Evolutionary conservation across 345 rosid species (phyloP).

Genomic region (Salix viminalis): DNA sequence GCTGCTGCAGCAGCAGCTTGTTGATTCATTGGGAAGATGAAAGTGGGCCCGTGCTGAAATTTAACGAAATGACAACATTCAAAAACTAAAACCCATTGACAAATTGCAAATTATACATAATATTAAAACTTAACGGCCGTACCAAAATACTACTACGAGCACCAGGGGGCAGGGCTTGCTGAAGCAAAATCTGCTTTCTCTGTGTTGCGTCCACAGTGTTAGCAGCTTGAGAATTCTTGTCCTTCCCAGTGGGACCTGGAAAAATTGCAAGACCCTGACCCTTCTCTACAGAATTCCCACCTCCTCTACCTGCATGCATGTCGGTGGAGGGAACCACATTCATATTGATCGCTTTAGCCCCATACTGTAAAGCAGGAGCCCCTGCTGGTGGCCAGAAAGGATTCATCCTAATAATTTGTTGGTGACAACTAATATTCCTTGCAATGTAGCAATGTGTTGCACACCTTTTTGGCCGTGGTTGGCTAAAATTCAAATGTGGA

Average conservation of each 20-base stretch:
- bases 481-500: conserved; percentile 65
- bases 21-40: conserved; percentile 85
- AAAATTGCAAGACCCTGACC: conserved; percentile 44
- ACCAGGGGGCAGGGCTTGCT: conserved; percentile 78
- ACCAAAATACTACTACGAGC: conserved; percentile 76
- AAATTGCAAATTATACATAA: not conserved
- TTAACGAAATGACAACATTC: not conserved
- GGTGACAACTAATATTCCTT: conserved; percentile 61
- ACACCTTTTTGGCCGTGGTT: conserved; percentile 83
- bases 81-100: not conserved
- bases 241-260: conserved; percentile 46
- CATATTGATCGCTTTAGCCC: conserved; percentile 70
- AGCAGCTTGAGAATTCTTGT: conserved; percentile 51
- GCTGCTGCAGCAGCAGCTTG: conserved; percentile 71
- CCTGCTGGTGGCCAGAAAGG: conserved; percentile 89
- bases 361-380: conserved; percentile 68
- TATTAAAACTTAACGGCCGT: conserved; percentile 10
- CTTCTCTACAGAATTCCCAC: conserved; percentile 51
- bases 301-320: conserved; percentile 57
- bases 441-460: conserved; percentile 96
- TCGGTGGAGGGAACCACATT: conserved; percentile 75
- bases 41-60: conserved; percentile 75
- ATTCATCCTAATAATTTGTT: conserved; percentile 76
- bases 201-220: conserved; percentile 56
- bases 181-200: conserved; percentile 79